Conservation (phyloP, 345 rosid species). For the Gossypium turneri region DNA sequence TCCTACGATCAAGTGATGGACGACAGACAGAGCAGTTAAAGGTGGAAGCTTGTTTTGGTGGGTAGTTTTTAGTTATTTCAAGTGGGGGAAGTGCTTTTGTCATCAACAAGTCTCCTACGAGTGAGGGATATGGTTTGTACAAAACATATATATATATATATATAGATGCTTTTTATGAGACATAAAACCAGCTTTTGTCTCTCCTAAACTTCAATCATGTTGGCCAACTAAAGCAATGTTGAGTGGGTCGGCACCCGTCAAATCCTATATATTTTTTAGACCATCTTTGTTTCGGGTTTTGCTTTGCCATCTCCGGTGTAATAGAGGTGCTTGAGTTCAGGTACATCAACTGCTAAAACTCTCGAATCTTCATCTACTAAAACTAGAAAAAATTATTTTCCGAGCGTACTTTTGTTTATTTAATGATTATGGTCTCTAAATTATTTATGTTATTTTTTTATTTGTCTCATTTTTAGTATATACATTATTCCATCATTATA, state of each 20-base stretch:
- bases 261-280: too few species aligned
- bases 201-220: constrained; percentile 7
- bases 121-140: constrained; percentile 21
- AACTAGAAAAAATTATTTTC: too few species aligned
- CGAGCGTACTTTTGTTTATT: too few species aligned
- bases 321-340: too few species aligned
- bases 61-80: neutral
- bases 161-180: constrained; percentile 7
- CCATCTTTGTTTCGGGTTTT: too few species aligned
- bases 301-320: too few species aligned
- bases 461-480: too few species aligned
- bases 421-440: too few species aligned
- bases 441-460: too few species aligned
- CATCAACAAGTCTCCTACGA: constrained; percentile 29
- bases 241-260: constrained; percentile 21
- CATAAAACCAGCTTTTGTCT: constrained; percentile 12
- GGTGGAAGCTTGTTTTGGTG: constrained; percentile 11
- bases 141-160: neutral
- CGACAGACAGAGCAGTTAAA: constrained; percentile 6
- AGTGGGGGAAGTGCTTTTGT: constrained; percentile 31
- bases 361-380: too few species aligned
- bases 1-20: constrained; percentile 13
- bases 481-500: too few species aligned
- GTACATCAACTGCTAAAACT: too few species aligned
- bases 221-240: constrained; percentile 5